Conservation (phyloP, 208 protist species). For the Crithidia sp. region DNA sequence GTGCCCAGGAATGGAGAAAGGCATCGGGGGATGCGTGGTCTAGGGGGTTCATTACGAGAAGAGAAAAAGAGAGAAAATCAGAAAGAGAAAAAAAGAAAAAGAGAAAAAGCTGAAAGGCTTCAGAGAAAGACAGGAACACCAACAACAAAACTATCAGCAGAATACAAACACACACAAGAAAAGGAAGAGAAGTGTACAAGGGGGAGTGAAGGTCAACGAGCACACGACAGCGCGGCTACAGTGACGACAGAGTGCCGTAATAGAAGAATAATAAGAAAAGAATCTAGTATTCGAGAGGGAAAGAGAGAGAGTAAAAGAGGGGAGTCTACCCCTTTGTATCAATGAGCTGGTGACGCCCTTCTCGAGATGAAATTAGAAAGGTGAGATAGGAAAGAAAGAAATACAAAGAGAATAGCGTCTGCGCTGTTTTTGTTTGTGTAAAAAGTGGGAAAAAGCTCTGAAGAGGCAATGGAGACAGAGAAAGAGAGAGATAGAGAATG, state of each 20-base stretch:
- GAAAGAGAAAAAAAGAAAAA: neutral
- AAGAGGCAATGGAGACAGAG: slow-evolving; percentile 4
- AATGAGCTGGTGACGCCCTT: too few relatives aligned
- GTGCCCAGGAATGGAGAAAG: slow-evolving; percentile 17
- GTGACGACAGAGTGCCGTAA: too few relatives aligned
- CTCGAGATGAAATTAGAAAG: slow-evolving; percentile 3
- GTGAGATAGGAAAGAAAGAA: slow-evolving; percentile 4
- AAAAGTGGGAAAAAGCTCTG: neutral
- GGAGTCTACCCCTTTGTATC: too few relatives aligned
- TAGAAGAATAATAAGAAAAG: too few relatives aligned
- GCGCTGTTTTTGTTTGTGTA: neutral
- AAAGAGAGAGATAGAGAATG: neutral
- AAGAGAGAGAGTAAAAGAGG: too few relatives aligned
- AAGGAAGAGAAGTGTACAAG: neutral
- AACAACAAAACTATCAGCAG: neutral
- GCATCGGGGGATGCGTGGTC: slow-evolving; percentile 16
- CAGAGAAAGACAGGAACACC: too few relatives aligned
- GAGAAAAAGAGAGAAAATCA: slow-evolving; percentile 4
- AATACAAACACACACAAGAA: neutral
- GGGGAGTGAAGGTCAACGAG: neutral
- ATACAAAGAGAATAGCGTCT: neutral
- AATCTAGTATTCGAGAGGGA: too few relatives aligned
- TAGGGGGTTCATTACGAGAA: slow-evolving; percentile 29
- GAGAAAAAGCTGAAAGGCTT: neutral
- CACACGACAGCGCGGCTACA: too few relatives aligned